These are phyloP conservation scores for Penicillium manginii DNA, from an alignment of 495 filamentous ascomycete genomes.

Conservation along the genomic window DNA sequence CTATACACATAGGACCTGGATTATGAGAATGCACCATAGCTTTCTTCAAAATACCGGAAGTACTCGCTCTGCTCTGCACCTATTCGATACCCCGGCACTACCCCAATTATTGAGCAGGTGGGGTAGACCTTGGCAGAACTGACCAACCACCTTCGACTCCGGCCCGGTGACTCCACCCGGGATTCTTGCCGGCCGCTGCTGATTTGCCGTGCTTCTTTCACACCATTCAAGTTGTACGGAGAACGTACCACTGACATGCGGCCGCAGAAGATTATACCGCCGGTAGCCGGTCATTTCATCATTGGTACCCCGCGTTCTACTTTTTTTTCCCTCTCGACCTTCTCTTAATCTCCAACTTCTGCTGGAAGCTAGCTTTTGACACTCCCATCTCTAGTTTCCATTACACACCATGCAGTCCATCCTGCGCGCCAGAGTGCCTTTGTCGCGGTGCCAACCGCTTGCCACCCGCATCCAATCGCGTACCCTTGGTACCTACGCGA, in stretches of 20 bases:
- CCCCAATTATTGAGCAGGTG: background rate
- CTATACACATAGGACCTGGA: too few relatives aligned
- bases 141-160: conserved; percentile 19
- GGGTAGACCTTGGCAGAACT: background rate
- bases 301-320: conserved; percentile 29
- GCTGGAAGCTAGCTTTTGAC: conserved; percentile 6
- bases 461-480: conserved; percentile 33
- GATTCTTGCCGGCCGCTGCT: conserved; percentile 23
- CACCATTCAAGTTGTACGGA: background rate
- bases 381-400: conserved; percentile 1
- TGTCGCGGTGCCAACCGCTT: conserved; percentile 28
- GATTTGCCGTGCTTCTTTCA: conserved; percentile 15
- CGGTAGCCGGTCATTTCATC: conserved; percentile 33
- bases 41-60: too few relatives aligned
- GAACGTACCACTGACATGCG: too few relatives aligned
- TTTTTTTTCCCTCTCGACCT: conserved; percentile 16
- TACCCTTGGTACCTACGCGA: conserved; percentile 61
- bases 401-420: conserved; percentile 41
- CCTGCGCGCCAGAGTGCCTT: conserved; percentile 36
- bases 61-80: too few relatives aligned
- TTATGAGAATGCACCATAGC: too few relatives aligned
- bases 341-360: conserved; percentile 9
- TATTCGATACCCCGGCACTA: too few relatives aligned
- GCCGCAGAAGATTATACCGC: conserved; percentile 11
- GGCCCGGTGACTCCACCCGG: conserved; percentile 33